Conservation (phyloP, 1,284 basidiomycete genomes). For the Fomitopsis palustris region DNA sequence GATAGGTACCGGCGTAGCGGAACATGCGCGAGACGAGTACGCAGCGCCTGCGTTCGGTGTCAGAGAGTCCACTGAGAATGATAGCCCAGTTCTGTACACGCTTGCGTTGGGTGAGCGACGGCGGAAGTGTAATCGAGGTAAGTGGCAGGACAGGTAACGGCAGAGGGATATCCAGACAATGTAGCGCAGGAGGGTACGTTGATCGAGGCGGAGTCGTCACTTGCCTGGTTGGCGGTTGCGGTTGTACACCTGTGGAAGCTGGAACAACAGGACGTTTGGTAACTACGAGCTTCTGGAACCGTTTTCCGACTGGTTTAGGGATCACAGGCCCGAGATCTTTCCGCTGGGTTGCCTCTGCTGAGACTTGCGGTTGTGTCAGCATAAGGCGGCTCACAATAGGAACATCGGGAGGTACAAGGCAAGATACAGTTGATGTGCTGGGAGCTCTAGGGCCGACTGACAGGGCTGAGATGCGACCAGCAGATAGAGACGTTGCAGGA, state of each 20-base stretch:
- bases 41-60: slow-evolving; percentile 40
- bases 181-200: not conserved
- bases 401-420: too few species aligned
- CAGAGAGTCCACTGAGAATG: slow-evolving; percentile 46
- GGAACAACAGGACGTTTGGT: too few species aligned
- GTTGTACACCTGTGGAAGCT: not conserved
- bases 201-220: too few species aligned
- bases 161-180: slow-evolving; percentile 33
- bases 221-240: too few species aligned
- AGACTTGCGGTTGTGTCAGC: not conserved
- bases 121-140: slow-evolving; percentile 48
- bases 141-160: slow-evolving; percentile 25
- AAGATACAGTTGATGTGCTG: too few species aligned
- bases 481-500: too few species aligned
- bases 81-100: slow-evolving; percentile 50
- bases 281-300: slow-evolving; percentile 33
- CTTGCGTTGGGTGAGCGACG: slow-evolving; percentile 52
- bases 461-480: too few species aligned
- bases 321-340: not conserved
- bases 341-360: not conserved
- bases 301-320: slow-evolving; percentile 16
- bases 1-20: slow-evolving; percentile 62
- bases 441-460: too few species aligned
- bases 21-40: slow-evolving; percentile 53
- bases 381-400: too few species aligned